Conservation (phyloP, 202 grass and related monocot species). For the Zoysia matrella region DNA sequence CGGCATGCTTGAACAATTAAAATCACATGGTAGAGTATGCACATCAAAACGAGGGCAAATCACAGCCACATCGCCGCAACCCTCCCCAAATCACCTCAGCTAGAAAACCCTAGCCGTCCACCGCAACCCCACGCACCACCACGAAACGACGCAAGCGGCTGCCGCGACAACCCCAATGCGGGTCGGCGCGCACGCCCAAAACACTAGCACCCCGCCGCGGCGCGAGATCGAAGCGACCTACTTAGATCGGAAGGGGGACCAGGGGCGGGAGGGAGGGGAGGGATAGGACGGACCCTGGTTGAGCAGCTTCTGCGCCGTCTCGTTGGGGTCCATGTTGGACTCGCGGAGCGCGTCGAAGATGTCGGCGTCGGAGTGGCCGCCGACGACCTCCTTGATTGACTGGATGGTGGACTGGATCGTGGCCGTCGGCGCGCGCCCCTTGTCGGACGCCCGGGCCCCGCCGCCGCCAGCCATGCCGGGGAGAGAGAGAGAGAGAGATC, state of each 20-base stretch:
- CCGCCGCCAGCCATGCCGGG: too few species aligned
- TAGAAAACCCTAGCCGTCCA: slow-evolving; percentile 49
- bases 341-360: too few species aligned
- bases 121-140: neutral
- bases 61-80: neutral
- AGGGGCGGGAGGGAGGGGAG: neutral
- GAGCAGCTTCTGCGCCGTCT: slow-evolving; percentile 38
- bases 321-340: too few species aligned
- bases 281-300: slow-evolving; percentile 58
- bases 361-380: too few species aligned
- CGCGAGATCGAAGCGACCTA: slow-evolving; percentile 30
- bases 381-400: slow-evolving; percentile 88
- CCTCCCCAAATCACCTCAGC: slow-evolving; percentile 7
- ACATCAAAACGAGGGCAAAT: neutral
- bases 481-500: neutral
- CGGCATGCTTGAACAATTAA: neutral
- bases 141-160: neutral
- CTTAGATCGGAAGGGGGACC: slow-evolving; percentile 20
- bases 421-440: neutral
- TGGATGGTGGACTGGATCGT: slow-evolving; percentile 59
- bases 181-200: neutral
- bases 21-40: neutral
- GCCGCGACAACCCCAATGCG: slow-evolving; percentile 34
- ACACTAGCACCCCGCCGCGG: slow-evolving; percentile 36
- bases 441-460: too few species aligned